Evolutionary conservation across 805 yeast species (phyloP).

Genomic region (Yarrowia yakushimensis): DNA sequence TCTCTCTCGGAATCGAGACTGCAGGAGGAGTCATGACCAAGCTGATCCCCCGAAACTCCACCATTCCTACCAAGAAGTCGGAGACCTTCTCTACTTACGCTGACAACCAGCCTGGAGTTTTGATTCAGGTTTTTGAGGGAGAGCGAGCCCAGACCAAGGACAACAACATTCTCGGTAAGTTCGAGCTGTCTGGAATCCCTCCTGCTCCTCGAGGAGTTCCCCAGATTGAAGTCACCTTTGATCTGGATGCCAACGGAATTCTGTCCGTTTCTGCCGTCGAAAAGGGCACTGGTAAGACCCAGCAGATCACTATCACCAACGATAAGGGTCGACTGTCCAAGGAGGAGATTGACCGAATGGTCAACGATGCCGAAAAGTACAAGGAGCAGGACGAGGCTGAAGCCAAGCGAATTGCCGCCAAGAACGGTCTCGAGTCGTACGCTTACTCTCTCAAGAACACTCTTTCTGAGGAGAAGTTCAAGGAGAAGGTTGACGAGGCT

Average conservation of each 20-base stretch:
- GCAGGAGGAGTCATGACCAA: slow-evolving; percentile 4
- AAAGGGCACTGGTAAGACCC: slow-evolving; percentile 97
- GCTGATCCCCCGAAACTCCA: slow-evolving; percentile 15
- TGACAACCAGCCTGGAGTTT: slow-evolving; percentile 9
- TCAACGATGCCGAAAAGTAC: slow-evolving; percentile 94
- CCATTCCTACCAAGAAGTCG: slow-evolving; percentile 15
- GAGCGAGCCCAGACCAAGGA: slow-evolving; percentile 41
- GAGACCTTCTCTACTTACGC: slow-evolving; percentile 13
- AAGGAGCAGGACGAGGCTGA: slow-evolving; percentile 96
- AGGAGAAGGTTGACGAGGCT: slow-evolving; percentile 11
- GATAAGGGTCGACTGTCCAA: slow-evolving; percentile 15
- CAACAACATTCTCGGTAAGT: slow-evolving; percentile 94
- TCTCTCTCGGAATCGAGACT: slow-evolving; percentile 11
- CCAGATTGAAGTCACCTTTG: slow-evolving; percentile 9
- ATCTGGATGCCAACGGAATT: slow-evolving; percentile 81
- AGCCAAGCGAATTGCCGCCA: slow-evolving; percentile 86
- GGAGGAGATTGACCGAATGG: slow-evolving; percentile 71
- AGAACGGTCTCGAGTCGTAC: slow-evolving; percentile 93
- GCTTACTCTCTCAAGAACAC: slow-evolving; percentile 89
- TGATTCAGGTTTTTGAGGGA: slow-evolving; percentile 10
- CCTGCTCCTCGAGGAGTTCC: slow-evolving; percentile 89
- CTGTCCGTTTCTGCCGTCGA: slow-evolving; percentile 93
- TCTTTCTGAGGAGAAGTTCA: slow-evolving; percentile 29
- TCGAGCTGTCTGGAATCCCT: slow-evolving; percentile 93
- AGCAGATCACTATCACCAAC: slow-evolving; percentile 59